These are phyloP conservation scores for Daedalea quercina DNA, from an alignment of 768 basidiomycete genomes.

Conservation along the genomic window DNA sequence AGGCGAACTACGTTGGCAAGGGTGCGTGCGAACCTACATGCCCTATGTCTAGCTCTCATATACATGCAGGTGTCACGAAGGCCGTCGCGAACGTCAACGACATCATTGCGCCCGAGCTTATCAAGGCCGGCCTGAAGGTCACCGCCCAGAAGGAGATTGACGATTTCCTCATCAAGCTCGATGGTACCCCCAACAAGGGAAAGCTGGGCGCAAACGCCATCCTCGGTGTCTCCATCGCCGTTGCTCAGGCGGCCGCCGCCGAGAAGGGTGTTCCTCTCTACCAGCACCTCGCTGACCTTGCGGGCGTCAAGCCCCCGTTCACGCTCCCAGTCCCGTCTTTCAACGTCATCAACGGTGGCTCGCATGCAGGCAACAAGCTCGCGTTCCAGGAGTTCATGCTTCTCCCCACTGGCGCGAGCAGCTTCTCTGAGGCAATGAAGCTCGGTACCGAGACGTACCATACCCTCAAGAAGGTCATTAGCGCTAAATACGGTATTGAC, in stretches of 20 bases:
- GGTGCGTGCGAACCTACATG: constrained; percentile 40
- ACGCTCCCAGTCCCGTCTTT: constrained; percentile 89
- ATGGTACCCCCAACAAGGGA: constrained; percentile 97
- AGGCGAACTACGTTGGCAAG: constrained; percentile 90
- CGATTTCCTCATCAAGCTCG: constrained; percentile 96
- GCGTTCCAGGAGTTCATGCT: constrained; percentile 99
- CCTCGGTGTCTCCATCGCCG: constrained; percentile 96
- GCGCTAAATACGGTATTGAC: constrained; percentile 97
- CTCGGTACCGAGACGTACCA: constrained; percentile 98
- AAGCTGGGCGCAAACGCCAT: constrained; percentile 99
- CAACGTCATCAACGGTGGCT: constrained; percentile 99
- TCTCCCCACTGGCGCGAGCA: constrained; percentile 85
- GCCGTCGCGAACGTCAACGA: constrained; percentile 94
- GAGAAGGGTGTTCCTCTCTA: constrained; percentile 96
- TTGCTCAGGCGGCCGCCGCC: constrained; percentile 86
- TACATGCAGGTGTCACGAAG: constrained; percentile 72
- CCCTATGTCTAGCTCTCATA: background rate
- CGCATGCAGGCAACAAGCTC: constrained; percentile 98
- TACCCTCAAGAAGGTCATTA: constrained; percentile 98
- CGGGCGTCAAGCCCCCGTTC: constrained; percentile 91
- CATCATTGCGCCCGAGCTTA: constrained; percentile 81
- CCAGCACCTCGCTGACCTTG: constrained; percentile 92
- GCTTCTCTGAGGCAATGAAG: constrained; percentile 97
- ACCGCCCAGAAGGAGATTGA: constrained; percentile 94
- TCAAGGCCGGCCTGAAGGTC: constrained; percentile 78